Evolutionary conservation across 1,284 basidiomycete genomes (phyloP).

Genomic region (Papiliotrema laurentii): DNA sequence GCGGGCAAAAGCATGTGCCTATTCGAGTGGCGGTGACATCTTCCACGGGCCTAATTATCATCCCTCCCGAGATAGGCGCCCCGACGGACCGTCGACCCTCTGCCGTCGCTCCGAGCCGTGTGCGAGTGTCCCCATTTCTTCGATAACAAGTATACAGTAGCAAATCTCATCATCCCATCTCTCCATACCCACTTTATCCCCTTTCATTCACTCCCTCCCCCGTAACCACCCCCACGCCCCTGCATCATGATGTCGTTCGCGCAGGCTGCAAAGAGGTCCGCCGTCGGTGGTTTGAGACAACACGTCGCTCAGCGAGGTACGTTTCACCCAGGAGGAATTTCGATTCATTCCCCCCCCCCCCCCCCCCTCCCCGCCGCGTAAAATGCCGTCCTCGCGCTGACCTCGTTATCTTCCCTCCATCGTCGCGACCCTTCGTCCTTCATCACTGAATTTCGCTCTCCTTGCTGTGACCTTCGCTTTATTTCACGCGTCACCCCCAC

Average conservation of each 20-base stretch:
- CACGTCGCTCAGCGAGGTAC: slow-evolving; percentile 25
- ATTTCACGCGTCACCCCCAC: no score
- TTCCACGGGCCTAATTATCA: no score
- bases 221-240: neutral
- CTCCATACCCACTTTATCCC: neutral
- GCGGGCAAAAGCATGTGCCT: no score
- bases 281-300: slow-evolving; percentile 23
- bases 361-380: no score
- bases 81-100: neutral
- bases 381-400: no score
- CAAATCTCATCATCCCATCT: neutral
- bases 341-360: no score
- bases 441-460: no score
- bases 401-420: no score
- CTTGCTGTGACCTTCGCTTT: no score
- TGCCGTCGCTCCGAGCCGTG: neutral
- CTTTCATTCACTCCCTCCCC: neutral
- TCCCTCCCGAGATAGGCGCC: neutral
- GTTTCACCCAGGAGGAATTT: slow-evolving; percentile 10
- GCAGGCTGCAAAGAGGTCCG: slow-evolving; percentile 38
- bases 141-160: no score
- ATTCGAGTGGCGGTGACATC: no score
- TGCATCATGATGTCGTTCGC: slow-evolving; percentile 43
- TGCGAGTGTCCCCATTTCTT: neutral
- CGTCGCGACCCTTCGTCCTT: no score